Percentiles rank a stretch among this genome's conserved stretches.
Evolutionary conservation across 768 basidiomycete species (phyloP).

Genomic region (Tephrocybe sp.): DNA sequence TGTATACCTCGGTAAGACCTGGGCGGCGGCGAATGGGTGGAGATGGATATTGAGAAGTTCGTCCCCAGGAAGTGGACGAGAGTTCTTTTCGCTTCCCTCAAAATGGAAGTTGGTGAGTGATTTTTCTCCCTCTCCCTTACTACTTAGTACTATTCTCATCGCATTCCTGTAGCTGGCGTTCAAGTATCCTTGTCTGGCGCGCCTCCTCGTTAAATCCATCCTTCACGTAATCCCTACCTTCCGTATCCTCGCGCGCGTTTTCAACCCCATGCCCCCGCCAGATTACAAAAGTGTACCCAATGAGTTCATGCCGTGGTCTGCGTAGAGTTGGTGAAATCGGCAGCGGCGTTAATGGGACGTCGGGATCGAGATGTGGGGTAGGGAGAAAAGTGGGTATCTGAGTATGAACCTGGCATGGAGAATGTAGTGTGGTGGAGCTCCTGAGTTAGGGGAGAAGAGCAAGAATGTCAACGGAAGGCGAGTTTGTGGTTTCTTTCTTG

Average conservation of each 20-base stretch:
- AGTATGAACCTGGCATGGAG: too few species aligned
- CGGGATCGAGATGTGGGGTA: constrained; percentile 57
- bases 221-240: too few species aligned
- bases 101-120: constrained; percentile 52
- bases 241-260: too few species aligned
- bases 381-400: constrained; percentile 22
- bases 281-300: constrained; percentile 76
- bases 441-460: constrained; percentile 22
- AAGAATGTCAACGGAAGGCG: constrained; percentile 69
- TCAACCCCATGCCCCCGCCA: constrained; percentile 86
- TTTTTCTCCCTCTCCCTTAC: constrained; percentile 55
- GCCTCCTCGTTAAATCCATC: constrained; percentile 88
- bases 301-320: constrained; percentile 46
- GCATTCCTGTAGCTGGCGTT: too few species aligned
- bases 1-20: constrained; percentile 37
- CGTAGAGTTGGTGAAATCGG: constrained; percentile 46
- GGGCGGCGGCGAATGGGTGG: constrained; percentile 32
- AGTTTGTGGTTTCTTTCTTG: constrained; percentile 28
- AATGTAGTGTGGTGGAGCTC: constrained; percentile 24
- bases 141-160: too few species aligned
- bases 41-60: too few species aligned
- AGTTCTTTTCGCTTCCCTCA: too few species aligned
- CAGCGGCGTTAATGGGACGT: constrained; percentile 25
- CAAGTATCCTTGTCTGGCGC: constrained; percentile 79
- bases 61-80: too few species aligned